Evolutionary conservation across 257 asterid species (phyloP).

Genomic region (Marsdenia floribunda): DNA sequence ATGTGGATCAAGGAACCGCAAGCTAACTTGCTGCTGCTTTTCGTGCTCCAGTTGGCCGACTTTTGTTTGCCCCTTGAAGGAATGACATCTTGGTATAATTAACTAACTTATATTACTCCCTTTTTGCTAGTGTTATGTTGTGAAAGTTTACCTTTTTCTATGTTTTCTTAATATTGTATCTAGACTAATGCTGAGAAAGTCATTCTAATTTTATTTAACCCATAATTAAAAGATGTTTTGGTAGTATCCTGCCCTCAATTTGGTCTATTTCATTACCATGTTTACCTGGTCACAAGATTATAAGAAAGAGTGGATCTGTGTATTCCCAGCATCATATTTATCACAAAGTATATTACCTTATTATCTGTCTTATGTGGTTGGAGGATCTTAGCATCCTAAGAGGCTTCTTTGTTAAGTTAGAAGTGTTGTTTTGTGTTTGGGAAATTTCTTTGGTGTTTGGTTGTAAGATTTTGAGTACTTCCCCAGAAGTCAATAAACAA

Average conservation of each 20-base stretch:
- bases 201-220: not conserved
- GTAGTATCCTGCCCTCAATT: not conserved
- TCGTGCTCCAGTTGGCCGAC: slow-evolving; percentile 97
- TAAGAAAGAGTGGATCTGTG: not conserved
- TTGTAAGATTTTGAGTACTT: not conserved
- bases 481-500: not conserved
- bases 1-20: slow-evolving; percentile 71
- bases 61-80: slow-evolving; percentile 85
- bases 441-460: too few species aligned
- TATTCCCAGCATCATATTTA: not conserved
- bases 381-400: too few species aligned
- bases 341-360: not conserved
- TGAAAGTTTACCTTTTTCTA: slow-evolving; percentile 1
- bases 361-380: too few species aligned
- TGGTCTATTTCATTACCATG: not conserved
- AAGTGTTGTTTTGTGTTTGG: not conserved
- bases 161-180: not conserved
- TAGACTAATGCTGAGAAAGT: not conserved
- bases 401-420: not conserved
- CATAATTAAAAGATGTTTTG: not conserved
- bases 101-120: not conserved
- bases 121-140: not conserved
- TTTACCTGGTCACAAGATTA: not conserved
- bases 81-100: slow-evolving; percentile 89
- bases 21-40: slow-evolving; percentile 86